A percentile compares a stretch with the other conserved stretches of the same genome.
Conservation (phyloP, 1,139 yeast species). For the Pichia sp. region DNA sequence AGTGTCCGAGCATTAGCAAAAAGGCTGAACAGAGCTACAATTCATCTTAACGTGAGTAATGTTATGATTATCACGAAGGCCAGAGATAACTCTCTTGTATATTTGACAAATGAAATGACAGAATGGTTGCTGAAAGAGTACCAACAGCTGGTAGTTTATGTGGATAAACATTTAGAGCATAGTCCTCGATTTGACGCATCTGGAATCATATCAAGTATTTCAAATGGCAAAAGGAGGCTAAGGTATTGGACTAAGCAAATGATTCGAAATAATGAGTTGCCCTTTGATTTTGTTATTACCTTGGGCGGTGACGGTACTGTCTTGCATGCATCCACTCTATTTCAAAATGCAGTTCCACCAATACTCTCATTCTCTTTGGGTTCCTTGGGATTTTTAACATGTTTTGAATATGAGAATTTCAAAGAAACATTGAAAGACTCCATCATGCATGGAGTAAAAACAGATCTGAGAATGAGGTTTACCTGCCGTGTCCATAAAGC, state of each 20-base stretch:
- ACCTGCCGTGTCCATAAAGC: conserved; percentile 50
- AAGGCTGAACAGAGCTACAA: conserved; percentile 65
- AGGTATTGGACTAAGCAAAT: conserved; percentile 63
- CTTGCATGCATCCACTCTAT: conserved; percentile 66
- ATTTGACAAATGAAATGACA: conserved; percentile 67
- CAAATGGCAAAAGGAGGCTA: conserved; percentile 38
- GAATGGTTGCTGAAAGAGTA: conserved; percentile 57
- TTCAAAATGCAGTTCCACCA: conserved; percentile 80
- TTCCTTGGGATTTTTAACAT: conserved; percentile 74
- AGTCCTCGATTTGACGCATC: conserved; percentile 57
- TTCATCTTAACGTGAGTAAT: conserved; percentile 60
- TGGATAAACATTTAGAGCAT: conserved; percentile 54
- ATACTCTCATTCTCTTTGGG: conserved; percentile 79
- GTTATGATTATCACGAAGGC: conserved; percentile 83
- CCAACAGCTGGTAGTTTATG: conserved; percentile 49
- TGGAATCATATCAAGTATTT: conserved; percentile 33
- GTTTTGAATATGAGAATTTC: conserved; percentile 67
- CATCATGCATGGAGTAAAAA: conserved; percentile 62
- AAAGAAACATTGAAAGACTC: conserved; percentile 48
- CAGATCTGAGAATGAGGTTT: conserved; percentile 75
- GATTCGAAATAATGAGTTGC: conserved; percentile 48
- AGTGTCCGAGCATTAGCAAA: conserved; percentile 77
- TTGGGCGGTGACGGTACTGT: conserved; percentile 92
- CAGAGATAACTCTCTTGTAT: conserved; percentile 67
- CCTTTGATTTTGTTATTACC: conserved; percentile 70